Evolutionary conservation across 768 basidiomycete species (phyloP).

Genomic region (Lactarius pseudohatsudake): DNA sequence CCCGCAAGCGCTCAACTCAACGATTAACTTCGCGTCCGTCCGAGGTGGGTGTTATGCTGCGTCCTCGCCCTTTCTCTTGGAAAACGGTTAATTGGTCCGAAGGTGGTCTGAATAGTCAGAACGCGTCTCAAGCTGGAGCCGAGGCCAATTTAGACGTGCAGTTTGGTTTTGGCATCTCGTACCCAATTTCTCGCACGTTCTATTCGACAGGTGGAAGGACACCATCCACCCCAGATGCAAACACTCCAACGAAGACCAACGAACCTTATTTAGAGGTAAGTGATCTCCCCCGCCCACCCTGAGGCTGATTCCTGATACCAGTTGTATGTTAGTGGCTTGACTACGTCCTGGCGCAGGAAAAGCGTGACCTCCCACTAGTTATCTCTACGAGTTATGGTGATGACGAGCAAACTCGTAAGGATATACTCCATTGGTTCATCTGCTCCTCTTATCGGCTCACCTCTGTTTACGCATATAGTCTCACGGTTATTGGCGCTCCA

Average conservation of each 20-base stretch:
- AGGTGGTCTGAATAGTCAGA: slow-evolving; percentile 63
- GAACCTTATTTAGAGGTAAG: slow-evolving; percentile 50
- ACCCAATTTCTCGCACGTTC: slow-evolving; percentile 58
- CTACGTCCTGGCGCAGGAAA: too few relatives aligned
- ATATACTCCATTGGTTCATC: too few relatives aligned
- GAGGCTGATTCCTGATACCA: not conserved
- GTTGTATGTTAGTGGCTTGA: too few relatives aligned
- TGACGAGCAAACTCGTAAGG: too few relatives aligned
- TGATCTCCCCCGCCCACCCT: not conserved
- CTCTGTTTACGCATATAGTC: too few relatives aligned
- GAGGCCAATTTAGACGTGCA: slow-evolving; percentile 73
- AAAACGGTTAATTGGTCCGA: not conserved
- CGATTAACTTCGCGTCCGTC: too few relatives aligned
- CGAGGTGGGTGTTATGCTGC: slow-evolving; percentile 42
- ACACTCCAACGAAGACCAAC: slow-evolving; percentile 44
- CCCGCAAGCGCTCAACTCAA: slow-evolving; percentile 39
- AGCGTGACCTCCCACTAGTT: too few relatives aligned
- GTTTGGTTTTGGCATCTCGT: slow-evolving; percentile 62
- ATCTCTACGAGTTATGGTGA: too few relatives aligned
- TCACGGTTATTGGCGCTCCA: too few relatives aligned
- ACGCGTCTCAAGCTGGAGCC: slow-evolving; percentile 45
- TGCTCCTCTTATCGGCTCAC: too few relatives aligned
- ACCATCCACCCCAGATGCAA: slow-evolving; percentile 51
- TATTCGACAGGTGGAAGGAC: slow-evolving; percentile 63
- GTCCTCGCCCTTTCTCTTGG: too few relatives aligned